Percentiles rank a stretch among this genome's conserved stretches.
Evolutionary conservation across 192 early-diverging fungal species (phyloP).

Genomic region (Haplosporangium gracile): DNA sequence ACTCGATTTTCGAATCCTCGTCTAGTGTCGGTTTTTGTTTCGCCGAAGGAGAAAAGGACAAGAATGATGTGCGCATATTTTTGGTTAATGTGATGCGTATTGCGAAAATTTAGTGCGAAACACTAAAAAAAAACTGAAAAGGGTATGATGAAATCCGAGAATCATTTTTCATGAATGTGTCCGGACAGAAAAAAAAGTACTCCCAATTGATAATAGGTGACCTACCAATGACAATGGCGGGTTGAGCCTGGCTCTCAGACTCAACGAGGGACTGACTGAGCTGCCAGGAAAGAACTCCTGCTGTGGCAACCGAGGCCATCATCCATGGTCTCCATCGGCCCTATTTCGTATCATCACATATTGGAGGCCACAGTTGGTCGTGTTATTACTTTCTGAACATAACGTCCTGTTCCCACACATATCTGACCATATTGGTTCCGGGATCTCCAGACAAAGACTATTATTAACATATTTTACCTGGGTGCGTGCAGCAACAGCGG

Average conservation of each 20-base stretch:
- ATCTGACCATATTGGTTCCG: background rate
- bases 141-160: constrained; percentile 13
- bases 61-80: background rate
- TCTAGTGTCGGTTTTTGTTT: constrained; percentile 36
- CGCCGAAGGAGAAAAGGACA: background rate
- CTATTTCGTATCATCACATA: background rate
- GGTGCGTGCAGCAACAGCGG: background rate
- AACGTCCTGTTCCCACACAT: background rate
- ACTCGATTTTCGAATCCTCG: constrained; percentile 51
- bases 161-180: background rate
- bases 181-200: background rate
- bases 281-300: constrained; percentile 50
- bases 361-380: background rate
- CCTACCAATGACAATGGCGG: constrained; percentile 36
- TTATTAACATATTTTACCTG: background rate
- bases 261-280: constrained; percentile 30
- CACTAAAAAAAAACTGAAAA: background rate
- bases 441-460: background rate
- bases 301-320: constrained; percentile 23
- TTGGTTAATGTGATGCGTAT: background rate
- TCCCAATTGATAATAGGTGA: background rate
- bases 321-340: constrained; percentile 35
- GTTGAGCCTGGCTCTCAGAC: constrained; percentile 24
- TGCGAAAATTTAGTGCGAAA: background rate
- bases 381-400: background rate